phyloP scores from a whole-genome alignment of 805 yeast genomes.

The Candida endomychidarum region DNA sequence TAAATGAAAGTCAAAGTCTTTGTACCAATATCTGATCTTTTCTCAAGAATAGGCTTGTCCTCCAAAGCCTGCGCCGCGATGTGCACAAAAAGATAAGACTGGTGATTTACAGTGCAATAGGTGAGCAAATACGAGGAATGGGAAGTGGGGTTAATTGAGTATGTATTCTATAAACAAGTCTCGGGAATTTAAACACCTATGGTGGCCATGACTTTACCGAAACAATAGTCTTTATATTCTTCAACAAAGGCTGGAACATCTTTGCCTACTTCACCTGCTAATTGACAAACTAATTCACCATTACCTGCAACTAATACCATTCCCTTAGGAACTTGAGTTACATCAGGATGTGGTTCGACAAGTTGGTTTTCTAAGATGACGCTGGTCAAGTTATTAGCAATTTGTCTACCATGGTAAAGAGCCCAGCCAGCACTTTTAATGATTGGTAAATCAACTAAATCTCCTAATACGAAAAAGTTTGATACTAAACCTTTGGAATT shows the following conservation, averaged over 20 bases:
- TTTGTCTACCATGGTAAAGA: constrained; percentile 40
- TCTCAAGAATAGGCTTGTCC: not conserved
- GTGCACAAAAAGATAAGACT: not conserved
- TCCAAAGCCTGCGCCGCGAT: not conserved
- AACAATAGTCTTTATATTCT: constrained; percentile 43
- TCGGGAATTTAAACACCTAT: constrained; percentile 16
- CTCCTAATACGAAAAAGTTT: constrained; percentile 39
- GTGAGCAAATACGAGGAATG: too few species aligned
- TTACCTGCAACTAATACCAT: constrained; percentile 44
- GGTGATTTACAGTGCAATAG: too few species aligned
- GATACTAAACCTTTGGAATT: constrained; percentile 18
- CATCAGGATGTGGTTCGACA: constrained; percentile 35
- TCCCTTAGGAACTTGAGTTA: constrained; percentile 35
- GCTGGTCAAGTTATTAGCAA: constrained; percentile 36
- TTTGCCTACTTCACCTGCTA: constrained; percentile 32
- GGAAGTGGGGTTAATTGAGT: too few species aligned
- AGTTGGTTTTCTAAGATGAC: constrained; percentile 27
- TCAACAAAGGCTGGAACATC: constrained; percentile 33
- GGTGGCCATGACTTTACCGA: constrained; percentile 41
- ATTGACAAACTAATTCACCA: constrained; percentile 37
- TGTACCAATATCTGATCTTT: constrained; percentile 3
- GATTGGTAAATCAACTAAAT: constrained; percentile 38
- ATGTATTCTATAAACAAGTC: not conserved
- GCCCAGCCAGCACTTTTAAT: constrained; percentile 49
- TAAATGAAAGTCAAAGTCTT: not conserved